Evolutionary conservation across 192 early-diverging fungal species (phyloP), one percentile per base, ranked within the genome.

Genomic region (Lobulomyces angularis): DNA sequence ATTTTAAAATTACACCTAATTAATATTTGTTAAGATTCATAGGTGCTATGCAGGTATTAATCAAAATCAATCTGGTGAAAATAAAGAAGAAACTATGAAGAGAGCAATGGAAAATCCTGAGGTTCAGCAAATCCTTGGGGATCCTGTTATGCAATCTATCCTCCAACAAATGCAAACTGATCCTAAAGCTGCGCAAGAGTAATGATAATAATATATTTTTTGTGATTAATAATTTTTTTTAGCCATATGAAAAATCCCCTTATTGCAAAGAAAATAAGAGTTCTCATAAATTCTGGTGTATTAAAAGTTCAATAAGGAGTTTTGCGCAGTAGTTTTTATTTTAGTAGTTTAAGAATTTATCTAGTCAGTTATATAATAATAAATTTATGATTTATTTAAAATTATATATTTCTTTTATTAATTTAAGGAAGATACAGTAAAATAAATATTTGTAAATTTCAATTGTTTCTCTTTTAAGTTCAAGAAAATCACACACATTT

Each of bases 91-190:
- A 58, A 74, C 70, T 8, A 45, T 87, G 29, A 77, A 80, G 49
- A 64, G 78, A 29, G 94, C 94, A n/a, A 76, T 83, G 59, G 71
- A 82, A 33, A 80, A 98, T 58, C 94, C 94, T 40, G 90, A 93
- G 62, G 79, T 96, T 16, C 65, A 82, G 49, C 64, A 66, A 43
- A 77, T 96, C 46, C 65, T 98, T 56, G 69, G 52, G 16, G 92
- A 98, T 61, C 94, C 94, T 9, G 77, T 86, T 46, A 98, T 98
- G 94, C 83, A 87, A 53, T 74, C 76, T 58, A 96, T 98, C 45
- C 74, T 98, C 48, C 79, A 90, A 61, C 90, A 94, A 62, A 94
- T 94, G 88, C 88, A 96, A 62, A 70, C 82, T 45, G 86, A 98
- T 58, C 94, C 94, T 7, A 69, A 73, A 40, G 91, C 94, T 27